Base-by-base conservation (phyloP, 805 yeast genomes). In the Ogataea nakhonphanomensis region DNA sequence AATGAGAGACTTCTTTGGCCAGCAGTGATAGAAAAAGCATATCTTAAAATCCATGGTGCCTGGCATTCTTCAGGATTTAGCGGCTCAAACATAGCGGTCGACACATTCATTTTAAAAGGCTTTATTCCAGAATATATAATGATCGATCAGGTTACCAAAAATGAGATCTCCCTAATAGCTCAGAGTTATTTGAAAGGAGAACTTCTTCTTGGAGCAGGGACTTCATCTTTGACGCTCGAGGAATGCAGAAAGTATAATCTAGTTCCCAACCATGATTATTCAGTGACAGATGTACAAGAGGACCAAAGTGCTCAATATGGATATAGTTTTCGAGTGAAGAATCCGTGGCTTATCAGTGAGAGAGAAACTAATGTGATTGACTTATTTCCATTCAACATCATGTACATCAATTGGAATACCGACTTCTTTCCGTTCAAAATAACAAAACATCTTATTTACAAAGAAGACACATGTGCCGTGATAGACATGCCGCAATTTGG, bases 11-110 rank as follows among this genome's bases (percentile, higher is more conserved):
- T 76, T 3, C 49, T 58, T 5, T 81, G 88, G 84, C 90, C 90
- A 0, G 83, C 86, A 0, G 49, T 86, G n/a, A 48, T 85, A 1
- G 96, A 89, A 58, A 80, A 84, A 51, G 93, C 95, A 0, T 84
- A 77, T 53, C 63, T 88, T 43, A 76, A 76, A 50, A 57, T 82
- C 0, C 17, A 53, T 15, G 50, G 49, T 59, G 70, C 61, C 1
- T 62, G 66, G 2, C 44, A 59, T 21, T 83, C 87, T 3, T 82
- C 82, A 50, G 65, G 66, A n/a, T 74, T 79, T 33, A 53, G 57
- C 1, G 96, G 96, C 0, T 86, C 95, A 0, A 86, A 88, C 55
- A 76, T 85, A 53, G 83, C 84, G 2, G 65, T 71, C 10, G 96
- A 85, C 53, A 73, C 84, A 0, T 85, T 65, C 50, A 60, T 78